phyloP scores from a whole-genome alignment of 2,329 filamentous ascomycete genomes.

The Nemania sp. region DNA sequence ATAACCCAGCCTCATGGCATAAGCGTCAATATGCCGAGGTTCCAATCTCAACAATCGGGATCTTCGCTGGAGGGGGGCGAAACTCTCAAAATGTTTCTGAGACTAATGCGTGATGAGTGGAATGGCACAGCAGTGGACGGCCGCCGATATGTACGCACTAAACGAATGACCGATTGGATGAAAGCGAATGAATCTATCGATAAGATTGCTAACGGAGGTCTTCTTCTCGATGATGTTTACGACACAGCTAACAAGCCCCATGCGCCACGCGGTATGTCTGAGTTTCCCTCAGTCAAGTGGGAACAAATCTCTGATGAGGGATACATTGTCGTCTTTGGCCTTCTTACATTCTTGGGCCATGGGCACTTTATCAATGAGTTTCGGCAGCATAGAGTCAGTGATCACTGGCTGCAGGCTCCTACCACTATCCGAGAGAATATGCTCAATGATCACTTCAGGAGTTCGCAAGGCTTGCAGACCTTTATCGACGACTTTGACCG shows the following conservation, averaged over 20 bases:
- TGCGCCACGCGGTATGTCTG: too few species aligned
- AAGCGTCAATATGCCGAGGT: neutral
- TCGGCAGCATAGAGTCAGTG: neutral
- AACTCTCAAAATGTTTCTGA: neutral
- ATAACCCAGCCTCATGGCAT: neutral
- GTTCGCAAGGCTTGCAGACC: neutral
- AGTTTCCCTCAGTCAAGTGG: constrained; percentile 2
- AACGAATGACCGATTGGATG: constrained; percentile 8
- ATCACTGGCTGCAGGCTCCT: neutral
- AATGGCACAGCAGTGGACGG: neutral
- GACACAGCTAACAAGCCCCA: neutral
- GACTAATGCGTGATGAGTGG: constrained; percentile 8
- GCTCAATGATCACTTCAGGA: neutral
- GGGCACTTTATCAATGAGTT: constrained; percentile 6
- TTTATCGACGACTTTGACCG: constrained; percentile 1
- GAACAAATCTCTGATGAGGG: neutral
- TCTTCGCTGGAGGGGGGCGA: neutral
- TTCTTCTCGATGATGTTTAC: constrained; percentile 9
- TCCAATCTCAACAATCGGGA: neutral
- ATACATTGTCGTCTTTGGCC: constrained; percentile 6
- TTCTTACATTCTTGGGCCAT: constrained; percentile 1
- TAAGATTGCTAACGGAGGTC: neutral
- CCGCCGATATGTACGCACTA: constrained; percentile 2
- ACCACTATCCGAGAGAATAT: neutral
- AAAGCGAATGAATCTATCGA: neutral